Percentiles rank a stretch among this genome's conserved stretches.
Evolutionary conservation across 768 basidiomycete genomes (phyloP).

Genomic region (Termitomyces sp.): DNA sequence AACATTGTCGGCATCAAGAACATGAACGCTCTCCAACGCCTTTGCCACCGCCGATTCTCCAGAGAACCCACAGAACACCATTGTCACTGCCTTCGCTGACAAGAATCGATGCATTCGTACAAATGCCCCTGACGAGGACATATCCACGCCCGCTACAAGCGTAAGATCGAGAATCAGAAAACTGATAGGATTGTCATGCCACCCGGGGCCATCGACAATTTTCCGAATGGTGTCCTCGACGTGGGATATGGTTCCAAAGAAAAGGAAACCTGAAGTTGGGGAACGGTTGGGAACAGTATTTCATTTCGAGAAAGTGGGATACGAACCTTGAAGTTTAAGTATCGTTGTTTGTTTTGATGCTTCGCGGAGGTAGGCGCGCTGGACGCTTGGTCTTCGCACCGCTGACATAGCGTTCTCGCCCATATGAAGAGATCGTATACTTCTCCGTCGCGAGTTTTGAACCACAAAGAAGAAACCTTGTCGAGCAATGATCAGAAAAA

Average conservation of each 20-base stretch:
- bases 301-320: background rate
- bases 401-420: constrained; percentile 87
- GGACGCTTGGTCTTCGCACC: constrained; percentile 83
- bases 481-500: background rate
- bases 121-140: constrained; percentile 94
- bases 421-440: constrained; percentile 80
- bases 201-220: constrained; percentile 66
- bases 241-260: constrained; percentile 88
- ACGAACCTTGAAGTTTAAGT: constrained; percentile 74
- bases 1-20: constrained; percentile 71
- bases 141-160: constrained; percentile 85
- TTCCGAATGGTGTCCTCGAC: constrained; percentile 85
- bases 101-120: constrained; percentile 85
- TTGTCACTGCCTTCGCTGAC: constrained; percentile 66
- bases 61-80: constrained; percentile 86
- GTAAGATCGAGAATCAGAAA: constrained; percentile 89
- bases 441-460: constrained; percentile 81
- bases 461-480: constrained; percentile 92
- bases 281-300: background rate
- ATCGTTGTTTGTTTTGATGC: constrained; percentile 90
- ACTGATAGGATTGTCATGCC: constrained; percentile 73
- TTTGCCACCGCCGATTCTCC: constrained; percentile 63
- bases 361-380: constrained; percentile 85
- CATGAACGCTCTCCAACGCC: constrained; percentile 74
- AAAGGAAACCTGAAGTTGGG: constrained; percentile 60